Conservation (phyloP, 192 early-diverging fungal genomes). For the Coemansia sp. region DNA sequence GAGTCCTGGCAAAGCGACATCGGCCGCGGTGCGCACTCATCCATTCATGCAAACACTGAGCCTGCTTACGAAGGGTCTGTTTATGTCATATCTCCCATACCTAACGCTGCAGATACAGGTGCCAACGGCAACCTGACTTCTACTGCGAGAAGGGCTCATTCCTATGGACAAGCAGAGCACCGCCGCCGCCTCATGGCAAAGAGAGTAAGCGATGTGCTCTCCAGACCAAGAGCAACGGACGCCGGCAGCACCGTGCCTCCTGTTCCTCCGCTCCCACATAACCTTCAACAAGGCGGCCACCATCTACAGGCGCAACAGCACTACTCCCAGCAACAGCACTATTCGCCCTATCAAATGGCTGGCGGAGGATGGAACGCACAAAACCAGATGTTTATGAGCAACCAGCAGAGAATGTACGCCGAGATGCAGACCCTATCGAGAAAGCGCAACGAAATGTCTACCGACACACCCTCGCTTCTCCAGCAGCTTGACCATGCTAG, state of each 20-base stretch:
- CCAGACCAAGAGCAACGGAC: neutral
- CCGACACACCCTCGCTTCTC: slow-evolving; percentile 38
- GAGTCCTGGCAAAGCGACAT: slow-evolving; percentile 52
- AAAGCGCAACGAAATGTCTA: slow-evolving; percentile 40
- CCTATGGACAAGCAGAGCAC: slow-evolving; percentile 6
- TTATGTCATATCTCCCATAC: slow-evolving; percentile 16
- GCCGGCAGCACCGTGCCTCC: slow-evolving; percentile 16
- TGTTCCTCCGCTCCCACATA: slow-evolving; percentile 41
- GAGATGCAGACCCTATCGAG: slow-evolving; percentile 21
- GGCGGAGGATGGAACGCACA: neutral
- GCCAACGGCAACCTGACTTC: neutral
- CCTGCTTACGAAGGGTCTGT: slow-evolving; percentile 32
- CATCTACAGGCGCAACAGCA: neutral
- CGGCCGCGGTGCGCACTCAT: slow-evolving; percentile 20
- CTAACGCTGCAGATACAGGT: slow-evolving; percentile 3
- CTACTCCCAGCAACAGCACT: neutral
- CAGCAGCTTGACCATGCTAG: slow-evolving; percentile 46
- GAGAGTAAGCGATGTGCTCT: neutral
- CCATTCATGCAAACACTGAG: slow-evolving; percentile 39
- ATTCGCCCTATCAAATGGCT: neutral
- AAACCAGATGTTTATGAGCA: neutral
- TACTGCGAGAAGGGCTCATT: neutral
- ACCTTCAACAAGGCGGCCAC: neutral
- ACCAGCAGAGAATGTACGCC: slow-evolving; percentile 5
- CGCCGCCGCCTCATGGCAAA: slow-evolving; percentile 5